A percentile compares a stretch with the other conserved stretches of the same genome.
These are phyloP conservation scores for Amauroascus niger DNA, from an alignment of 2,329 filamentous ascomycete species.

Conservation along the genomic window DNA sequence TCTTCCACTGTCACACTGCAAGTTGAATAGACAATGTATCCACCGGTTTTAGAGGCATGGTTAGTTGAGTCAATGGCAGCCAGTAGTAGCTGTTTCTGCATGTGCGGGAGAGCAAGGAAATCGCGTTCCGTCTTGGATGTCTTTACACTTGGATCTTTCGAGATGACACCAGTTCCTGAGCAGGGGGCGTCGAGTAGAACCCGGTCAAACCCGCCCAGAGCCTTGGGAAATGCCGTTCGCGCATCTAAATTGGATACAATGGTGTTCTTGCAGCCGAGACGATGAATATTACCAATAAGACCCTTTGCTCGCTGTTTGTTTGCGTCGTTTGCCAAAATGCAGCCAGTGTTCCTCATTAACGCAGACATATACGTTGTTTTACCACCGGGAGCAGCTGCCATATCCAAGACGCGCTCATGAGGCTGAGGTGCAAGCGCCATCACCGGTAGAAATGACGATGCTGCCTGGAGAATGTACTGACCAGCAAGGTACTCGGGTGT, in stretches of 20 bases:
- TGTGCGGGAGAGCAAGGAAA: conserved; percentile 84
- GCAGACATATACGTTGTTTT: conserved; percentile 96
- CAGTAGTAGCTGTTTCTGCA: conserved; percentile 88
- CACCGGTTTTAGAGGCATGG: conserved; percentile 81
- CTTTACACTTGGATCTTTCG: conserved; percentile 93
- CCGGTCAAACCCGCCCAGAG: conserved; percentile 91
- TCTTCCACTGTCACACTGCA: conserved; percentile 92
- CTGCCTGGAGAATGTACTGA: conserved; percentile 95
- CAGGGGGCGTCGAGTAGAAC: conserved; percentile 91
- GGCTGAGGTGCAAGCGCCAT: conserved; percentile 95
- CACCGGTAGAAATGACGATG: conserved; percentile 90
- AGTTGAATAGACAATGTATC: conserved; percentile 93
- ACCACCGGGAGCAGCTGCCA: conserved; percentile 91
- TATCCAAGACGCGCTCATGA: conserved; percentile 80
- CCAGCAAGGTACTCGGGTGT: conserved; percentile 96
- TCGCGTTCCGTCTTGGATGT: conserved; percentile 96
- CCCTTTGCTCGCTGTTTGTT: conserved; percentile 90
- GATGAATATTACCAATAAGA: conserved; percentile 96
- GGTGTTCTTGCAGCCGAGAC: conserved; percentile 83
- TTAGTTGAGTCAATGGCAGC: conserved; percentile 92
- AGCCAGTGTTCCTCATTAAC: conserved; percentile 93
- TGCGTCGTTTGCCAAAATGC: conserved; percentile 91
- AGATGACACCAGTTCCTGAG: conserved; percentile 93
- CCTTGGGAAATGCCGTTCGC: conserved; percentile 73
- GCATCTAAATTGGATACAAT: conserved; percentile 95